These are phyloP conservation scores for Podospora bellae-mahoneyi DNA, from an alignment of 495 filamentous ascomycete genomes.

Conservation along the genomic window DNA sequence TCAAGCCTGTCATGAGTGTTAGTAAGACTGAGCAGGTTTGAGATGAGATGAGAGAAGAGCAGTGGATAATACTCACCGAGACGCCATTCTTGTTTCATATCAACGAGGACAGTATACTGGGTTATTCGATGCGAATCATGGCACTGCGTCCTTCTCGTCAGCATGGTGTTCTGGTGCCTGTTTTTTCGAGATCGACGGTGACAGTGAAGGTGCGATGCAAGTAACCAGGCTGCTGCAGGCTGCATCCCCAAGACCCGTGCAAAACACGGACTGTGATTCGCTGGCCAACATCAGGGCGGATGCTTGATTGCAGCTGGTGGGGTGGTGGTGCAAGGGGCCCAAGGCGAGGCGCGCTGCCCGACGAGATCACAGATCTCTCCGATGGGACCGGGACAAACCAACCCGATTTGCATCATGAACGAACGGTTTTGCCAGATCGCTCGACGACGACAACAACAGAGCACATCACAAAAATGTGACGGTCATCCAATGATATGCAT, in stretches of 20 bases:
- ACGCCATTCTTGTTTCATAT: conserved; percentile 50
- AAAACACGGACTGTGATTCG: conserved; percentile 2
- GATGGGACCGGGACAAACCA: conserved; percentile 8
- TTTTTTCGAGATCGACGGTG: neutral
- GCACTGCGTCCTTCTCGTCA: conserved; percentile 26
- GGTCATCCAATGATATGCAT: neutral
- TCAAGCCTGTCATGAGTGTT: conserved; percentile 61
- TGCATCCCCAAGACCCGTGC: neutral
- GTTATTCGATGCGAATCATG: conserved; percentile 25
- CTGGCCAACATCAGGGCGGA: conserved; percentile 2
- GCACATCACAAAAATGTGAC: too few species aligned
- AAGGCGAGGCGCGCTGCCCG: conserved; percentile 3
- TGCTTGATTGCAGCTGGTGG: conserved; percentile 1
- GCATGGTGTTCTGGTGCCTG: conserved; percentile 10
- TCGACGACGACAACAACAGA: neutral
- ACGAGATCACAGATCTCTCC: conserved; percentile 12
- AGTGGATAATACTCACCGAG: conserved; percentile 42
- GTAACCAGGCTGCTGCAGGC: conserved; percentile 5
- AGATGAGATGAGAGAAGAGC: neutral
- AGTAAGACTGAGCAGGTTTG: conserved; percentile 14
- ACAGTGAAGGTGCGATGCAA: conserved; percentile 4
- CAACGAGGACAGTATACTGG: conserved; percentile 18
- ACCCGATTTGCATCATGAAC: neutral
- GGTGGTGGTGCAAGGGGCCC: neutral
- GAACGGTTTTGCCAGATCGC: neutral